Conservation (phyloP, 352 stramenopile species). For the Plasmopara halstedii region DNA sequence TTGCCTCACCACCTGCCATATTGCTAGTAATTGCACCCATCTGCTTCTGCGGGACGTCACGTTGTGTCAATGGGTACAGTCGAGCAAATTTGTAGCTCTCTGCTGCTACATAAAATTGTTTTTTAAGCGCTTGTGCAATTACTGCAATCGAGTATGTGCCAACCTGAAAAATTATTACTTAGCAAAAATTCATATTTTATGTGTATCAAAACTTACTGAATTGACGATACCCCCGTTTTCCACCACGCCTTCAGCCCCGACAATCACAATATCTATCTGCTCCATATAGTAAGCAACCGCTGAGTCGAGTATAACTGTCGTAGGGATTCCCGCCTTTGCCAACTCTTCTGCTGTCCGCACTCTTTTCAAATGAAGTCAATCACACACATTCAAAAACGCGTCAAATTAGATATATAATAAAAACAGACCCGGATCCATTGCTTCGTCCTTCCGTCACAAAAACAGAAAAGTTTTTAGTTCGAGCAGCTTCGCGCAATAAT, state of each 20-base stretch:
- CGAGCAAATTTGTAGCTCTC: constrained; percentile 99
- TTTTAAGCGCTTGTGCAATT: constrained; percentile 92
- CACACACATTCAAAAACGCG: neutral
- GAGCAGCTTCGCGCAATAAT: constrained; percentile 85
- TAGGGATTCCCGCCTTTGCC: constrained; percentile 85
- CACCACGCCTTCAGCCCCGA: constrained; percentile 93
- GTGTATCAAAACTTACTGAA: too few species aligned
- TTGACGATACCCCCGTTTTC: constrained; percentile 98
- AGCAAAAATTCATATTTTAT: constrained; percentile 3
- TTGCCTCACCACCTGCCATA: constrained; percentile 18
- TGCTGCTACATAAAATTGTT: constrained; percentile 97
- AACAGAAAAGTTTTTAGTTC: constrained; percentile 91
- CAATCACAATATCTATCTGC: constrained; percentile 92
- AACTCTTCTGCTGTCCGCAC: constrained; percentile 77
- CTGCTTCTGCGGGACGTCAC: constrained; percentile 85
- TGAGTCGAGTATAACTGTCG: constrained; percentile 93
- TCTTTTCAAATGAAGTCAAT: constrained; percentile 14
- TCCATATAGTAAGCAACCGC: constrained; percentile 96
- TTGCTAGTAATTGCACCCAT: constrained; percentile 35
- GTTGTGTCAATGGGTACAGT: constrained; percentile 96
- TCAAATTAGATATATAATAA: constrained; percentile 1
- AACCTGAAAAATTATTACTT: too few species aligned
- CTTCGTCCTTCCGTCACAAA: constrained; percentile 91
- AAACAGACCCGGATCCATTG: constrained; percentile 80
- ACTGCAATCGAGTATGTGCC: constrained; percentile 94